Evolutionary conservation across 306 rosid genomes (phyloP).

Genomic region (Heteromeles arbutifolia): DNA sequence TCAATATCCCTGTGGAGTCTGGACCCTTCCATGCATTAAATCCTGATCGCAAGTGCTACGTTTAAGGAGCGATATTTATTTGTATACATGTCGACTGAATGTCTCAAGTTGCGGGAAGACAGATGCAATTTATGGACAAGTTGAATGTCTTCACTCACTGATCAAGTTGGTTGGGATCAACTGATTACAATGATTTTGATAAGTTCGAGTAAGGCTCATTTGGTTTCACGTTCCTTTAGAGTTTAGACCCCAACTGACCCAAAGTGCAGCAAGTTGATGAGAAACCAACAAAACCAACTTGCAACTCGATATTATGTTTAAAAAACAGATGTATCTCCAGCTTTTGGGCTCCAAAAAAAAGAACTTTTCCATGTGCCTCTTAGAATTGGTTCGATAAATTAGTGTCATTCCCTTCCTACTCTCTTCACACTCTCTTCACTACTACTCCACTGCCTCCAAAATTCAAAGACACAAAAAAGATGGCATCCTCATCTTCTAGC

Average conservation of each 20-base stretch:
- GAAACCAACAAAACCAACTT: neutral
- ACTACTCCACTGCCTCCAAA: neutral
- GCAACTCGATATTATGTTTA: neutral
- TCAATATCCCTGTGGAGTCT: neutral
- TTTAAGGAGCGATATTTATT: neutral
- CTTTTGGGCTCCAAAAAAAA: neutral
- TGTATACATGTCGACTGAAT: neutral
- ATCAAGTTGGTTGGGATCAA: neutral
- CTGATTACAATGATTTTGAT: neutral
- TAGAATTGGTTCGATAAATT: slow-evolving; percentile 8
- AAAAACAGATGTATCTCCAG: neutral
- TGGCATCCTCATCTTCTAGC: slow-evolving; percentile 13
- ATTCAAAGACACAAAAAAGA: neutral
- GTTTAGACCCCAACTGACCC: neutral
- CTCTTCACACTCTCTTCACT: slow-evolving; percentile 16
- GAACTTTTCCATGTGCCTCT: too few species aligned
- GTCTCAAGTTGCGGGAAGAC: neutral
- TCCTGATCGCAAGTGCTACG: neutral
- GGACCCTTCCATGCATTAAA: neutral
- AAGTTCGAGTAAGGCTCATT: neutral
- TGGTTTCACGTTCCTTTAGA: neutral
- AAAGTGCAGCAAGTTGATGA: neutral
- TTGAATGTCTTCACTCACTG: too few species aligned
- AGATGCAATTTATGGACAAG: neutral
- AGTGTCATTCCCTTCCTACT: neutral